Evolutionary conservation across 2,329 filamentous ascomycete species (phyloP).

Genomic region (Apiospora marii): DNA sequence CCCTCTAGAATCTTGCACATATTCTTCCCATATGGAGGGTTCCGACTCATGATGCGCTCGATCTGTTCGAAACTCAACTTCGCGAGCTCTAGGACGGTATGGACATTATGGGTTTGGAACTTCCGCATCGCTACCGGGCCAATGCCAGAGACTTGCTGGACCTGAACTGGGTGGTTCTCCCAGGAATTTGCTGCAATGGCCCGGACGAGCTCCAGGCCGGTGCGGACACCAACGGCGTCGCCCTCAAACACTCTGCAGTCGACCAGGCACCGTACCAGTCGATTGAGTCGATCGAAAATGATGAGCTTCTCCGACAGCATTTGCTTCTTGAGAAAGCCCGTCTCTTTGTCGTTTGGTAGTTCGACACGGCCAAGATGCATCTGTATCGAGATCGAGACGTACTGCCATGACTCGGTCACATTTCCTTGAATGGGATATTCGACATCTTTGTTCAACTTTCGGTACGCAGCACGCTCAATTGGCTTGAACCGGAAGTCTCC

Average conservation of each 20-base stretch:
- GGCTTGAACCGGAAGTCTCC: slow-evolving; percentile 74
- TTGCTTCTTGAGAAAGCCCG: slow-evolving; percentile 60
- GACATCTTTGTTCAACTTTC: slow-evolving; percentile 76
- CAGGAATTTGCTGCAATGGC: slow-evolving; percentile 78
- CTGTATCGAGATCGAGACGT: slow-evolving; percentile 81
- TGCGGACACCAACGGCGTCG: slow-evolving; percentile 73
- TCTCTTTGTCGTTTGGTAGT: slow-evolving; percentile 64
- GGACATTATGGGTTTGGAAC: slow-evolving; percentile 74
- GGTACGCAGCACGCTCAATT: slow-evolving; percentile 74
- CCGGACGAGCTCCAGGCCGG: slow-evolving; percentile 79
- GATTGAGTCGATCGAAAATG: slow-evolving; percentile 73
- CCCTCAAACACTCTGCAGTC: slow-evolving; percentile 69
- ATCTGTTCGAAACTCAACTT: slow-evolving; percentile 73
- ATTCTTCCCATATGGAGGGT: slow-evolving; percentile 82
- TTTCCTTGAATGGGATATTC: slow-evolving; percentile 75
- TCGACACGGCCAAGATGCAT: slow-evolving; percentile 74
- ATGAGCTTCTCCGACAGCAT: slow-evolving; percentile 66
- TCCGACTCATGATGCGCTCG: slow-evolving; percentile 77
- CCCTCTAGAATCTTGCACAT: slow-evolving; percentile 68
- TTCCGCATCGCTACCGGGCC: slow-evolving; percentile 80
- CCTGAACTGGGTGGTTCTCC: slow-evolving; percentile 82
- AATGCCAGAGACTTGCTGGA: slow-evolving; percentile 83
- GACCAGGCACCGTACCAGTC: slow-evolving; percentile 77
- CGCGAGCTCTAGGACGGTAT: slow-evolving; percentile 74
- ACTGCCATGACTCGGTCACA: slow-evolving; percentile 72